These are phyloP conservation scores for Ganoderma sp. DNA, from an alignment of 1,284 basidiomycete species.

Conservation along the genomic window DNA sequence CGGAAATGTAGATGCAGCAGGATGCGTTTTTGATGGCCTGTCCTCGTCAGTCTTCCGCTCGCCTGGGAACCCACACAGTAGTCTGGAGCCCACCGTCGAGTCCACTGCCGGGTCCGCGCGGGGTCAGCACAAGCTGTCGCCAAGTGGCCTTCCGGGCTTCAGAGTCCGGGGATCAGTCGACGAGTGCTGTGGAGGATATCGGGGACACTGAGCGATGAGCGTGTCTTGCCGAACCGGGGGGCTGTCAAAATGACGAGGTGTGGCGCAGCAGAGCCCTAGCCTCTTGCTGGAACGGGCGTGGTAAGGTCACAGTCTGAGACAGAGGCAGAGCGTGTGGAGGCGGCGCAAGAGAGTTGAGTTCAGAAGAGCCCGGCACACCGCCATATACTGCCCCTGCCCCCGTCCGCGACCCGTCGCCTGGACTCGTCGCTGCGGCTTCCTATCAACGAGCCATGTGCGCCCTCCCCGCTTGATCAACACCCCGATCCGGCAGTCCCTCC, in stretches of 20 bases:
- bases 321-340: neutral
- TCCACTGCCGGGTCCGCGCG: slow-evolving; percentile 2
- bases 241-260: slow-evolving; percentile 5
- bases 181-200: neutral
- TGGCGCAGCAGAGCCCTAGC: slow-evolving; percentile 1
- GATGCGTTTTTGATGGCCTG: slow-evolving; percentile 11
- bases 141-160: slow-evolving; percentile 11
- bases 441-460: slow-evolving; percentile 2
- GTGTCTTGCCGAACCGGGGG: slow-evolving; percentile 2
- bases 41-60: slow-evolving; percentile 10
- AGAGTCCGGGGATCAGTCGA: neutral
- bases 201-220: neutral
- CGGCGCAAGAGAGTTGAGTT: slow-evolving; percentile 5
- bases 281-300: neutral
- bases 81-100: neutral
- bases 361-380: neutral
- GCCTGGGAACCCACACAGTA: slow-evolving; percentile 12
- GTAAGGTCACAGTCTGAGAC: neutral
- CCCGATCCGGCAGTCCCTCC: slow-evolving; percentile 3
- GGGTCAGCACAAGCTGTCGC: slow-evolving; percentile 3
- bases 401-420: neutral
- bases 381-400: neutral
- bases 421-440: neutral
- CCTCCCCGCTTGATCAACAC: neutral
- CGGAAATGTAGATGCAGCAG: slow-evolving; percentile 2